These are phyloP conservation scores for Arthroderma sp. DNA, from an alignment of 2,329 filamentous ascomycete genomes.

Conservation along the genomic window DNA sequence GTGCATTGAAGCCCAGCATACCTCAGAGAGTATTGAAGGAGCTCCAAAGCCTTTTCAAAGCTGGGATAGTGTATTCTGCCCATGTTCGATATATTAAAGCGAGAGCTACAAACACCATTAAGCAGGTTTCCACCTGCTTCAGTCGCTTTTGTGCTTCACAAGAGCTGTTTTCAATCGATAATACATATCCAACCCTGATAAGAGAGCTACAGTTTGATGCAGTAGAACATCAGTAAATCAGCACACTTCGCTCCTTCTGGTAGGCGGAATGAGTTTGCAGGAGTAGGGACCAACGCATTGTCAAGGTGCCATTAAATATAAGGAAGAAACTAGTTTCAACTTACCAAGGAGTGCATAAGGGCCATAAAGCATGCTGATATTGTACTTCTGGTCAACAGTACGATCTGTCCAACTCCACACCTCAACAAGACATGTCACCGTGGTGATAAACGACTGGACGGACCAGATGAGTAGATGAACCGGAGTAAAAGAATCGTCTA, in stretches of 20 bases:
- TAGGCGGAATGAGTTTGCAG: no score
- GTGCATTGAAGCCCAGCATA: no score
- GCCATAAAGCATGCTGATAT: constrained; percentile 41
- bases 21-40: no score
- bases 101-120: no score
- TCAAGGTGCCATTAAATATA: not conserved
- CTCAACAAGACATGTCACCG: constrained; percentile 49
- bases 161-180: constrained; percentile 17
- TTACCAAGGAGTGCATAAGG: constrained; percentile 45
- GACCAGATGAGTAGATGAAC: constrained; percentile 49
- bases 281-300: no score
- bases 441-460: constrained; percentile 48
- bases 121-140: not conserved
- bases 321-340: constrained; percentile 14
- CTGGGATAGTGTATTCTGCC: no score
- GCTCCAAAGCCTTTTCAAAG: no score
- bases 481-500: constrained; percentile 45
- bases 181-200: constrained; percentile 28
- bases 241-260: no score
- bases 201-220: constrained; percentile 17
- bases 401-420: constrained; percentile 43
- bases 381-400: constrained; percentile 33
- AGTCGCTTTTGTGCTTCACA: constrained; percentile 8
- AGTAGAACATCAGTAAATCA: no score
- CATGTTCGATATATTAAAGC: no score